Percentiles rank a stretch among this genome's conserved stretches.
These are phyloP conservation scores for Diospyros lotus DNA, from an alignment of 148 eudicot genomes.

Conservation along the genomic window DNA sequence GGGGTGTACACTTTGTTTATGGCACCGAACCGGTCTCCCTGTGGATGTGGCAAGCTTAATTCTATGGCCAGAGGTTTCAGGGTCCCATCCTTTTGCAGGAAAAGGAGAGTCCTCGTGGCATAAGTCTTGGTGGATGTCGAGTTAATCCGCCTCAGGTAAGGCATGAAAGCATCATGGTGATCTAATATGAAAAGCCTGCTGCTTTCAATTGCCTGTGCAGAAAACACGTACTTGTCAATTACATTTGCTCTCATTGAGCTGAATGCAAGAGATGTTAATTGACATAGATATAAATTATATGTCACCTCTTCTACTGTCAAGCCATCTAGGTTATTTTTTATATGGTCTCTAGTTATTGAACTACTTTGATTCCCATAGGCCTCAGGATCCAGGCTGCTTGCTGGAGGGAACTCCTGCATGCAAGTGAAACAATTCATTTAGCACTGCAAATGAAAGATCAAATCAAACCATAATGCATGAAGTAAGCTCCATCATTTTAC, in stretches of 20 bases:
- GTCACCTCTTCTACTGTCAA: slow-evolving; percentile 49
- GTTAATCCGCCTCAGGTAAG: slow-evolving; percentile 55
- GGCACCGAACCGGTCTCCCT: slow-evolving; percentile 53
- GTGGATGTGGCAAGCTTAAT: slow-evolving; percentile 59
- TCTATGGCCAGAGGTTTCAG: slow-evolving; percentile 75
- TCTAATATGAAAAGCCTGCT: slow-evolving; percentile 58
- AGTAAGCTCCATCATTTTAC: slow-evolving; percentile 20
- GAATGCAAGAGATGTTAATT: too few species aligned
- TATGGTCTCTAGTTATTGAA: slow-evolving; percentile 50
- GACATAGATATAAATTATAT: too few species aligned
- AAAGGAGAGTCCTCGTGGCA: slow-evolving; percentile 67
- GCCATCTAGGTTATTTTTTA: slow-evolving; percentile 52
- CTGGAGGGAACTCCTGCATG: slow-evolving; percentile 54
- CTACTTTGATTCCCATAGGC: slow-evolving; percentile 67
- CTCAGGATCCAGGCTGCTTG: slow-evolving; percentile 62
- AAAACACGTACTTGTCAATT: not conserved
- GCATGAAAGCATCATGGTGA: slow-evolving; percentile 70
- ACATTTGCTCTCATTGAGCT: not conserved
- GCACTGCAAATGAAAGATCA: not conserved
- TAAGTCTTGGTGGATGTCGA: slow-evolving; percentile 52
- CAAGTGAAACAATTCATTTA: not conserved
- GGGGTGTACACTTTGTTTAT: slow-evolving; percentile 67
- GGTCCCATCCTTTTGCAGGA: slow-evolving; percentile 59
- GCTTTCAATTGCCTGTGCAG: slow-evolving; percentile 41
- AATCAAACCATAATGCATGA: too few species aligned